These are phyloP conservation scores for Hygrocybe punicea DNA, from an alignment of 768 basidiomycete species.

Conservation along the genomic window DNA sequence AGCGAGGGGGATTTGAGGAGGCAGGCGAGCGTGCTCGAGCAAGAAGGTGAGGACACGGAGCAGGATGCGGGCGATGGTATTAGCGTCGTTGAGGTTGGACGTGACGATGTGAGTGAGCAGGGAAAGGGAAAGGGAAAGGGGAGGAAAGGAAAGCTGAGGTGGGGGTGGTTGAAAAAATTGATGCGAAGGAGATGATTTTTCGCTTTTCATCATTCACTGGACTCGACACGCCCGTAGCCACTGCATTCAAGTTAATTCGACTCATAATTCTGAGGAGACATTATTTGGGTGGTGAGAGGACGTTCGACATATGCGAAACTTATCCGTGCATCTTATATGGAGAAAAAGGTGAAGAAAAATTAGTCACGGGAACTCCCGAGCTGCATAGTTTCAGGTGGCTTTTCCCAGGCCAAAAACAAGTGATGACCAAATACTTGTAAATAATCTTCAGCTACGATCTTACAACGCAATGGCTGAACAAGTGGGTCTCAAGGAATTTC, in stretches of 20 bases:
- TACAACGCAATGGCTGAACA: conserved; percentile 20
- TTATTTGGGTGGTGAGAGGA: too few species aligned
- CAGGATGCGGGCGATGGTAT: conserved; percentile 4
- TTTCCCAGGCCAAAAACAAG: not conserved
- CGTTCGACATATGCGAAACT: too few species aligned
- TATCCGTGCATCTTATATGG: too few species aligned
- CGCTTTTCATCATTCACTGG: too few species aligned
- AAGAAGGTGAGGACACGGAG: conserved; percentile 68
- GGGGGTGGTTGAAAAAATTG: too few species aligned
- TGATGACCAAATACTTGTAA: not conserved
- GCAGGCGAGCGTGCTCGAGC: conserved; percentile 76
- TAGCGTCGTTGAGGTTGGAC: not conserved
- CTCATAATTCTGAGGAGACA: too few species aligned
- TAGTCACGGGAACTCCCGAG: conserved; percentile 35
- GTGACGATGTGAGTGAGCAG: not conserved
- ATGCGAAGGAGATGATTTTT: not conserved
- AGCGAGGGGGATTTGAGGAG: conserved; percentile 64
- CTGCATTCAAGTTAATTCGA: too few species aligned
- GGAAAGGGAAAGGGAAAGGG: conserved; percentile 2
- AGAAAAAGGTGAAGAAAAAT: too few species aligned
- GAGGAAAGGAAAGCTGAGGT: not conserved
- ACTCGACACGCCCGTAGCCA: too few species aligned
- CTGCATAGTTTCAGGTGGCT: conserved; percentile 2
- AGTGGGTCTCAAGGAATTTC: conserved; percentile 5
- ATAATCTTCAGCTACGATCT: not conserved